Evolutionary conservation across 1,284 basidiomycete genomes (phyloP).

Genomic region (Ustilago curta): DNA sequence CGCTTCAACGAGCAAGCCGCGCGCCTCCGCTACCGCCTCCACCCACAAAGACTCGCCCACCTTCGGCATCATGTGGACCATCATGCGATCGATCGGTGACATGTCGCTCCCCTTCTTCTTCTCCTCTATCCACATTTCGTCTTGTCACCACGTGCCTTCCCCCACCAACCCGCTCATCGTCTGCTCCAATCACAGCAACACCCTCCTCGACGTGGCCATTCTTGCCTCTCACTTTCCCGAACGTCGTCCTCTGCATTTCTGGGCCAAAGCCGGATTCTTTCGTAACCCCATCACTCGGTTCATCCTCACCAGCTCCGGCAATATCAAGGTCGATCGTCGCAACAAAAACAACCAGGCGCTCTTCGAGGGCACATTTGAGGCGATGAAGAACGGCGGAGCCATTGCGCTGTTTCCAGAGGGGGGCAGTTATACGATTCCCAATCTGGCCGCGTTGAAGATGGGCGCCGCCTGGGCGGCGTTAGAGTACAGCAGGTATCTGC

Average conservation of each 20-base stretch:
- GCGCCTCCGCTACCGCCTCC: constrained; percentile 20
- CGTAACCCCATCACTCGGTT: constrained; percentile 75
- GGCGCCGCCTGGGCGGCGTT: constrained; percentile 95
- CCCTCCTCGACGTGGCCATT: constrained; percentile 64
- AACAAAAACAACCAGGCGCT: constrained; percentile 87
- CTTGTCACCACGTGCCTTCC: constrained; percentile 29
- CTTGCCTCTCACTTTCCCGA: constrained; percentile 78
- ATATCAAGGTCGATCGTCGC: constrained; percentile 94
- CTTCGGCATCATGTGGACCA: constrained; percentile 56
- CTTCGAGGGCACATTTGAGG: constrained; percentile 90
- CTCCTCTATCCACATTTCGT: constrained; percentile 35
- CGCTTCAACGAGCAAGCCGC: not conserved
- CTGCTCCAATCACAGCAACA: constrained; percentile 72
- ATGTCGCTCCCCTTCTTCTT: constrained; percentile 55
- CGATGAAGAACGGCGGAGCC: constrained; percentile 79
- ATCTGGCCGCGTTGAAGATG: constrained; percentile 92
- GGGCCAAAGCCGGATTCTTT: constrained; percentile 84
- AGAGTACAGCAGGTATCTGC: constrained; percentile 79
- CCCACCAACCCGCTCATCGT: constrained; percentile 47
- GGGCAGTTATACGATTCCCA: constrained; percentile 79
- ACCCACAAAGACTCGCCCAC: constrained; percentile 11
- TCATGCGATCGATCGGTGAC: constrained; percentile 59
- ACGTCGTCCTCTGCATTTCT: constrained; percentile 86
- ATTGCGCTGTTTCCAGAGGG: constrained; percentile 96
- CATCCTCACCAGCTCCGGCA: constrained; percentile 87